Base-by-base conservation (phyloP, 2,329 filamentous ascomycete species). In the Xenoacremonium recifei region DNA sequence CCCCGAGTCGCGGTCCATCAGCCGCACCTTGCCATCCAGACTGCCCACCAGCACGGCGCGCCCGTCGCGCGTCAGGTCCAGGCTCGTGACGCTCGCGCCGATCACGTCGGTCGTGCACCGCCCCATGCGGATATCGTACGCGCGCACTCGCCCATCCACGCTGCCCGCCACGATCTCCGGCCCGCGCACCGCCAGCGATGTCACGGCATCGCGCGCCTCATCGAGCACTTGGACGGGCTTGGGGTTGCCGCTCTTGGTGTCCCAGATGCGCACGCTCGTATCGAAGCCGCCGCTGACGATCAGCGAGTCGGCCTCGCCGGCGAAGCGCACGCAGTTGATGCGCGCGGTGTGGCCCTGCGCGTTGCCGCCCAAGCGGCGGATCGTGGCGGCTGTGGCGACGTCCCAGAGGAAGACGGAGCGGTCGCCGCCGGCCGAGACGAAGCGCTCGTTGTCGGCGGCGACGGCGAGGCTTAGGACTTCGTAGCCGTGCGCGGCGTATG, bases 331-430 rank as follows among this genome's bases (percentile, higher is more conserved):
- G 34, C 81, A 77, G 62, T 96, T 95, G 41, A 97, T 76, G 21
- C 90, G 74, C 33, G 81, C 80, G 3, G 74, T 75, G 66, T 93
- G 88, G 0, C 85, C 86, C 30, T 75, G 65, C 25, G 62, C 61
- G 44, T 76, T 77, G 17, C 77, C 77, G 15, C 75, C 75, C 65
- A 92, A 93, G 20, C 93, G 78, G 17, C 88, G 79, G 19, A 87
- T 70, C 4, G 92, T 96, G 54, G 80, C 76, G 15, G 87, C 89
- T 3, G 84, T 86, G 35, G 85, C 76, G 0, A 97, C 93, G 66
- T 99, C 93, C 93, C 93, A 97, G 5, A 96, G 75, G 61, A 96
- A 96, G 0, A 96, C 89, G 47, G 80, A 77, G 55, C 92, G 87
- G 70, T 99, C 93, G 45, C 93, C 93, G 53, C 93, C 93, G 2